Conservation (phyloP, 345 rosid species). For the Cardiospermum halicacabum region DNA sequence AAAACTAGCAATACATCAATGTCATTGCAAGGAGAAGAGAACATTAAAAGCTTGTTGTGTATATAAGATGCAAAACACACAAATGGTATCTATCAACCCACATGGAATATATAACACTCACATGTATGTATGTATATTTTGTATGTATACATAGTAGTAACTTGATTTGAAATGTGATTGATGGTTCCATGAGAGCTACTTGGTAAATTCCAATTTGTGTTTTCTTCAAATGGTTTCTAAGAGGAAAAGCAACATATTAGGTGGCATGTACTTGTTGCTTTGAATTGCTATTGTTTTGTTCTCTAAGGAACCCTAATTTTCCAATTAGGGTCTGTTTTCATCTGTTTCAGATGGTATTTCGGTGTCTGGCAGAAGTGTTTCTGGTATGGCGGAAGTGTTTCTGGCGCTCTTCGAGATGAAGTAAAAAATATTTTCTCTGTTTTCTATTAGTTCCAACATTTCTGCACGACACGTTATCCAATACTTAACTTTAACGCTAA, state of each 20-base stretch:
- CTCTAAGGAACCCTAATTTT: slow-evolving; percentile 32
- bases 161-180: slow-evolving; percentile 19
- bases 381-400: too few species aligned
- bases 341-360: too few species aligned
- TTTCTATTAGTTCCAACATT: too few species aligned
- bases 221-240: slow-evolving; percentile 15
- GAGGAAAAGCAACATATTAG: slow-evolving; percentile 43
- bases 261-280: slow-evolving; percentile 56
- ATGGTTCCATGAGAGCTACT: slow-evolving; percentile 29
- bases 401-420: too few species aligned
- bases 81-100: not conserved
- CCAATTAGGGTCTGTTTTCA: slow-evolving; percentile 17
- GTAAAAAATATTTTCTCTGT: too few species aligned
- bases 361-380: too few species aligned
- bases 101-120: not conserved
- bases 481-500: too few species aligned
- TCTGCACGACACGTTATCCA: too few species aligned
- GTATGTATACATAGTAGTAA: too few species aligned
- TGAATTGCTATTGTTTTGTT: slow-evolving; percentile 21
- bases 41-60: not conserved
- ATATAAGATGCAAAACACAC: not conserved
- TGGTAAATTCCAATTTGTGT: slow-evolving; percentile 17
- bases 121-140: not conserved
- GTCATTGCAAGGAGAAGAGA: not conserved
- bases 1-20: slow-evolving; percentile 19